Evolutionary conservation across 768 basidiomycete species (phyloP).

Genomic region (Sistotremastrum niveocremeum): DNA sequence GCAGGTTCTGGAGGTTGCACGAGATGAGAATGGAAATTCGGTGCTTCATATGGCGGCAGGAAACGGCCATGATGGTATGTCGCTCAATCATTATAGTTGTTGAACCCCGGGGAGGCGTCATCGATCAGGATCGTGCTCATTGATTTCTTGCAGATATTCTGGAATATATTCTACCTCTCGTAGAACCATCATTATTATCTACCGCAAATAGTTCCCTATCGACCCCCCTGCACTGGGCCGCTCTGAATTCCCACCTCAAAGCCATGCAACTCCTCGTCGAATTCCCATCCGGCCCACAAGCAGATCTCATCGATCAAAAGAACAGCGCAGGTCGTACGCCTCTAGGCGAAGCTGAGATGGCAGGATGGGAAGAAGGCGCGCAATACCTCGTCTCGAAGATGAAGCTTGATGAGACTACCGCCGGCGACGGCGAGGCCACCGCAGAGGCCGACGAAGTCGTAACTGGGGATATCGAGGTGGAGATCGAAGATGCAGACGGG

Average conservation of each 20-base stretch:
- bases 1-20: slow-evolving; percentile 29
- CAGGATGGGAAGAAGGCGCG: slow-evolving; percentile 74
- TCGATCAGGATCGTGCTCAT: neutral
- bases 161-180: slow-evolving; percentile 52
- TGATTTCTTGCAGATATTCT: slow-evolving; percentile 51
- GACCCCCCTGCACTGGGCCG: slow-evolving; percentile 86
- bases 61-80: slow-evolving; percentile 78
- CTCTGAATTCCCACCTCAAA: slow-evolving; percentile 64
- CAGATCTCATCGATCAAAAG: slow-evolving; percentile 61
- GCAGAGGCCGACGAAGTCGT: slow-evolving; percentile 17
- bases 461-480: slow-evolving; percentile 42
- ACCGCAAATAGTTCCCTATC: slow-evolving; percentile 60
- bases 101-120: neutral
- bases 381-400: slow-evolving; percentile 74
- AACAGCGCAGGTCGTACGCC: slow-evolving; percentile 62
- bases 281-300: slow-evolving; percentile 18
- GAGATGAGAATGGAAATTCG: slow-evolving; percentile 70
- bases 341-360: slow-evolving; percentile 70
- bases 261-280: slow-evolving; percentile 47
- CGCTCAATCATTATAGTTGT: slow-evolving; percentile 6
- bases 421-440: slow-evolving; percentile 10
- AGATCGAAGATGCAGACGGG: slow-evolving; percentile 62
- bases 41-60: slow-evolving; percentile 77
- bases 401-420: slow-evolving; percentile 41
- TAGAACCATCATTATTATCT: slow-evolving; percentile 39